Evolutionary conservation across 2,329 filamentous ascomycete species (phyloP).

Genomic region (Zopfia rhizophila): DNA sequence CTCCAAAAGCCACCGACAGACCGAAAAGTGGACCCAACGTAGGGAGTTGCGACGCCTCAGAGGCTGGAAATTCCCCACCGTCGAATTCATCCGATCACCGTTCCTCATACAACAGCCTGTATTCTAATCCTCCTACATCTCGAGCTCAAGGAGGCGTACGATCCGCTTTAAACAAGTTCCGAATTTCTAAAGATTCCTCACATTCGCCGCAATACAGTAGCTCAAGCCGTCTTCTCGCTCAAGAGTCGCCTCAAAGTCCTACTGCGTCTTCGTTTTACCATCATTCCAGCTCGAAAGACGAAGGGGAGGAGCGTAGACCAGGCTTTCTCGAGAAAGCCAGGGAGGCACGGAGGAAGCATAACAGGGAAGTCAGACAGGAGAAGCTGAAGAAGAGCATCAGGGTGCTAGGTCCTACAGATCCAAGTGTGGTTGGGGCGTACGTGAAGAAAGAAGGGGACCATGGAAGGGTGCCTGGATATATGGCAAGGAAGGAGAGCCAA

Average conservation of each 20-base stretch:
- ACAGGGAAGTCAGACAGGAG: conserved; percentile 34
- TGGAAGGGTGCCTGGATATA: conserved; percentile 19
- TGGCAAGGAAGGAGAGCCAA: too few species aligned
- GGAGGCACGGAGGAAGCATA: conserved; percentile 33
- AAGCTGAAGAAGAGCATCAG: conserved; percentile 45
- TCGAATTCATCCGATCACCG: conserved; percentile 15
- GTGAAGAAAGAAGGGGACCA: conserved; percentile 4
- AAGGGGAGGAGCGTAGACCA: conserved; percentile 16
- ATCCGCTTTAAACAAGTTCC: too few species aligned
- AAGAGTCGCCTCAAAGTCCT: conserved; percentile 18
- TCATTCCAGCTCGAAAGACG: conserved; percentile 9
- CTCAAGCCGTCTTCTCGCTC: conserved; percentile 20
- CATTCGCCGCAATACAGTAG: conserved; percentile 16
- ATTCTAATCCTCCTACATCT: conserved; percentile 18
- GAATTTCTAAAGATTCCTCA: too few species aligned
- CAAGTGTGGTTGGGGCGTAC: conserved; percentile 28
- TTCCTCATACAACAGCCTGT: conserved; percentile 28
- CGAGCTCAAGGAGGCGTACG: too few species aligned
- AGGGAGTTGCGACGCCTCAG: too few species aligned
- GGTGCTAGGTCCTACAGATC: conserved; percentile 43
- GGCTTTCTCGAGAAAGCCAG: conserved; percentile 35
- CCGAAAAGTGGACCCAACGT: too few species aligned
- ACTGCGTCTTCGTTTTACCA: conserved; percentile 1
- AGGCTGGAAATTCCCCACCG: conserved; percentile 10
- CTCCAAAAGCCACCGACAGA: too few species aligned